Conservation (phyloP, 2,329 filamentous ascomycete genomes). For the Cryphonectria carpinicola region DNA sequence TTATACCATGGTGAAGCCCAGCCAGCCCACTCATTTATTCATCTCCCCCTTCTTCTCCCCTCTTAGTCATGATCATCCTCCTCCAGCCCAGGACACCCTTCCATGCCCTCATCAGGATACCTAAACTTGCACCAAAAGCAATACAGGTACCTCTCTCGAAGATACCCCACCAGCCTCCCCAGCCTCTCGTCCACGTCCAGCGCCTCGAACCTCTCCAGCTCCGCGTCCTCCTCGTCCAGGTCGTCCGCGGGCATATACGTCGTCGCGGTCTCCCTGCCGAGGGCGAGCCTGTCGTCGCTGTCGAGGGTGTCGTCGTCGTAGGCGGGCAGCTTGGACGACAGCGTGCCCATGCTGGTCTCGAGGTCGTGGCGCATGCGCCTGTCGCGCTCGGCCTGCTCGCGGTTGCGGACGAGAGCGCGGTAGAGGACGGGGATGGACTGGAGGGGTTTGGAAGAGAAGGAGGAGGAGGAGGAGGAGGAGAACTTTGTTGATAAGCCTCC, state of each 20-base stretch:
- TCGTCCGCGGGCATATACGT: conserved; percentile 69
- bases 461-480: too few relatives aligned
- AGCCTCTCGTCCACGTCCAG: conserved; percentile 70
- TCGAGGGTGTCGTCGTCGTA: conserved; percentile 64
- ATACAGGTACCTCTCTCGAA: conserved; percentile 75
- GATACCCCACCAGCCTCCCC: conserved; percentile 65
- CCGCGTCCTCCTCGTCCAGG: conserved; percentile 76
- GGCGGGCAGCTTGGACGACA: conserved; percentile 61
- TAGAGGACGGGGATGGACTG: conserved; percentile 78
- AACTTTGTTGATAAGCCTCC: conserved; percentile 19
- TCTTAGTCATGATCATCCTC: conserved; percentile 79
- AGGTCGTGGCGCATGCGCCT: conserved; percentile 67
- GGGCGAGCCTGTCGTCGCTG: conserved; percentile 72
- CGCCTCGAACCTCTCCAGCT: conserved; percentile 79
- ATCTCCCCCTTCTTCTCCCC: too few relatives aligned
- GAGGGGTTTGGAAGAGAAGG: conserved; percentile 52
- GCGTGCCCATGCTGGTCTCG: conserved; percentile 55
- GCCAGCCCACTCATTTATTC: too few relatives aligned
- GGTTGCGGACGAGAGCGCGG: conserved; percentile 71
- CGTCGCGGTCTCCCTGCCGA: conserved; percentile 61
- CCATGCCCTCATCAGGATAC: conserved; percentile 76
- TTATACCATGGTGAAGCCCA: too few relatives aligned
- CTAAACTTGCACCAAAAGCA: conserved; percentile 96
- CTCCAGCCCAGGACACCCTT: conserved; percentile 83
- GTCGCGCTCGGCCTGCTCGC: conserved; percentile 72